Base-by-base conservation (phyloP, 352 stramenopile genomes). In the Pythium aristosporum region DNA sequence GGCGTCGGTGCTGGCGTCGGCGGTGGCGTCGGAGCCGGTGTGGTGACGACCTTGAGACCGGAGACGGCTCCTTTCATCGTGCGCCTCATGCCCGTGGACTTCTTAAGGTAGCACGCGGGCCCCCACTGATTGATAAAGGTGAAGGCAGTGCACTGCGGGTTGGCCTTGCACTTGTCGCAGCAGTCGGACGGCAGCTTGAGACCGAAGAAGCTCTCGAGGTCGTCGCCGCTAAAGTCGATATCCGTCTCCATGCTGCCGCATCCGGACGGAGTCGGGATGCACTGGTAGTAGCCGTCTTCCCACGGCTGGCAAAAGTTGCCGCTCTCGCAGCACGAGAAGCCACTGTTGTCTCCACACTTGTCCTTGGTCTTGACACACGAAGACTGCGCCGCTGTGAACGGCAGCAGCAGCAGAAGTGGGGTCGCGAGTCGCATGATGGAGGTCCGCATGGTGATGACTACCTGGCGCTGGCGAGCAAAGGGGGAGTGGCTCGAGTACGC, bases 221-320 rank as follows among this genome's bases (percentile, higher is more conserved):
- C 58, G 13, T 53, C 48, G 37, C 58, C 58, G 23, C n/a, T 47
- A 65, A 75, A 86, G 65, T 86, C 77, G 20, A 79, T 51, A 65
- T 86, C 71, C 25, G 72, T 77, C 63, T 84, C 75, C 9, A 81
- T 59, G 10, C 61, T 58, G 2, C 65, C 58, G 48, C 76, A 85
- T 13, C 71, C 73, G 8, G 70, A 58, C 4, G 76, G 73, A 2
- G 71, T 41, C 1, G 46, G 42, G 39, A 83, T 71, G 36, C 79
- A 88, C 68, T 87, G 79, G 67, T 85, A 87, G 63, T 80, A 87
- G 18, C 74, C 43, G 3, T 52, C 68, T 59, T 86, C 68, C 77
- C 77, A 86, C 6, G 75, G 77, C 65, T 87, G 77, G 37, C 75
- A 87, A 53, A 82, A 87, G 43, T 51, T 66, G 25, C 58, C 43